Conservation (phyloP, 2,329 filamentous ascomycete genomes). For the Huntiella bhutanensis region DNA sequence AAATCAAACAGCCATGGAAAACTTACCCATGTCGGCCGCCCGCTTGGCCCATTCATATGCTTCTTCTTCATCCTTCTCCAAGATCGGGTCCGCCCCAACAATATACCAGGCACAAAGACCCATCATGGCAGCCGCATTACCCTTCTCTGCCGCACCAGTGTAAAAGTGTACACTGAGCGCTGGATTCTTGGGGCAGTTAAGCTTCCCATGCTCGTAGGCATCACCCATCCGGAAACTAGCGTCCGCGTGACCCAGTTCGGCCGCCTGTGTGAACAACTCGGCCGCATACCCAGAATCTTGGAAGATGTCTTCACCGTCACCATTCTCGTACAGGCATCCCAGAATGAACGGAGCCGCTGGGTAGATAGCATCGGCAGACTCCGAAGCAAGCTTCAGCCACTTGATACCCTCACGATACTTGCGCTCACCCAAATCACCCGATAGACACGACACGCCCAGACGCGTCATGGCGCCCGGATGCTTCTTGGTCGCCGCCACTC, state of each 20-base stretch:
- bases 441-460: conserved; percentile 75
- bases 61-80: conserved; percentile 90
- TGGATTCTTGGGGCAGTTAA: conserved; percentile 77
- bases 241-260: conserved; percentile 74
- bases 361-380: conserved; percentile 79
- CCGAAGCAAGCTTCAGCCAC: conserved; percentile 85
- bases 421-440: conserved; percentile 72
- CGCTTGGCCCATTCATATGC: conserved; percentile 90
- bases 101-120: conserved; percentile 97
- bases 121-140: conserved; percentile 86
- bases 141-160: conserved; percentile 71
- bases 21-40: conserved; percentile 68
- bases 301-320: conserved; percentile 91
- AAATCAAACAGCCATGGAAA: not conserved
- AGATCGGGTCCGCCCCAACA: conserved; percentile 75
- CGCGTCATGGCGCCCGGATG: conserved; percentile 91
- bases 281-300: conserved; percentile 77
- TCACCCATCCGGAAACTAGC: conserved; percentile 83
- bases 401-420: conserved; percentile 82
- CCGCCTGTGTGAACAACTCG: conserved; percentile 83
- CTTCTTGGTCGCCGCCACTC: conserved; percentile 75
- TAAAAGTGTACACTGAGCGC: conserved; percentile 95
- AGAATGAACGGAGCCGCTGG: conserved; percentile 86
- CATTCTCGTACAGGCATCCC: conserved; percentile 70
- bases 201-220: conserved; percentile 80